Percentiles rank a stretch among this genome's conserved stretches.
These are phyloP conservation scores for Fremontodendron californicum DNA, from an alignment of 345 rosid genomes.

Conservation along the genomic window DNA sequence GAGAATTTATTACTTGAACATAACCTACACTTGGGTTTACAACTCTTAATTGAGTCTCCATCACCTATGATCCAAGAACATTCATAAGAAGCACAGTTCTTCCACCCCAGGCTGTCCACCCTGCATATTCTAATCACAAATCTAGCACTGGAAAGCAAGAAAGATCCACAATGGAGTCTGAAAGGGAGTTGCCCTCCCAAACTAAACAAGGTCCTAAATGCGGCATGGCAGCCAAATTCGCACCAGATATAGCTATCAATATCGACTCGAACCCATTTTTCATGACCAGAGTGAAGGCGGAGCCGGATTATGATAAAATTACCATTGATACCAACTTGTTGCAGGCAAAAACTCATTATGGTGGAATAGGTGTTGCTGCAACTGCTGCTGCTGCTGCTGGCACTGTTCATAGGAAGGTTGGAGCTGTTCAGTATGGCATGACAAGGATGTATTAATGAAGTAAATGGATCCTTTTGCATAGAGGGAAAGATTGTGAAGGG, in stretches of 20 bases:
- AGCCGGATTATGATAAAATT: conserved; percentile 46
- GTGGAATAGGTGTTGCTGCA: conserved; percentile 52
- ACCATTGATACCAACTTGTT: conserved; percentile 56
- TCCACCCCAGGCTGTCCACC: conserved; percentile 43
- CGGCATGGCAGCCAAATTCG: conserved; percentile 48
- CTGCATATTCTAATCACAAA: conserved; percentile 40
- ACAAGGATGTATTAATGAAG: conserved; percentile 58
- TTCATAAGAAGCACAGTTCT: conserved; percentile 46
- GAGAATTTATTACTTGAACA: no score
- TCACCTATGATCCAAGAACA: conserved; percentile 71
- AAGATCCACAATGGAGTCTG: conserved; percentile 39
- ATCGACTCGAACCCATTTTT: conserved; percentile 78
- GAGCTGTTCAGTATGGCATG: conserved; percentile 67
- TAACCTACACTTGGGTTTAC: no score
- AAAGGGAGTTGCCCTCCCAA: conserved; percentile 42
- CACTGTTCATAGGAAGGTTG: conserved; percentile 64
- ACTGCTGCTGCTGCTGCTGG: conserved; percentile 3
- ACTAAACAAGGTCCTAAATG: conserved; percentile 52
- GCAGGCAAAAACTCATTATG: conserved; percentile 53
- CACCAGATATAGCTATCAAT: conserved; percentile 69
- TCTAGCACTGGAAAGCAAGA: conserved; percentile 55
- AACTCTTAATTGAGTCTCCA: no score
- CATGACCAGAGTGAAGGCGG: conserved; percentile 66
- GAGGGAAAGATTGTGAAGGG: background rate
- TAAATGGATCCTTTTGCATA: background rate